Evolutionary conservation across 2,329 filamentous ascomycete genomes (phyloP).

Genomic region (Cladosporium sp.): DNA sequence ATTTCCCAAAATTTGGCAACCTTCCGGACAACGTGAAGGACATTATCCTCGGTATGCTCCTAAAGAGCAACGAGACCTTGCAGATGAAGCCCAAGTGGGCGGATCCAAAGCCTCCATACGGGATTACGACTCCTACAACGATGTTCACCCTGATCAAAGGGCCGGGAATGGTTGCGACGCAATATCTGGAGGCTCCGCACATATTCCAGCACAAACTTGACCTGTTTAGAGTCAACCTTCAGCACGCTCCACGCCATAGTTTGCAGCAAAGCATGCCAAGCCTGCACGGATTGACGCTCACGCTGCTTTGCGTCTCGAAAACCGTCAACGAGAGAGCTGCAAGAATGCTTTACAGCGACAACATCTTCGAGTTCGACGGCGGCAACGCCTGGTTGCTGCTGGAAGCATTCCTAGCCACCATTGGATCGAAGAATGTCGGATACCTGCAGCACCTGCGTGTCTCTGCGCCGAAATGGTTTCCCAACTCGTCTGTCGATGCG

Average conservation of each 20-base stretch:
- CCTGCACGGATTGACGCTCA: not conserved
- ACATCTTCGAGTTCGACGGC: not conserved
- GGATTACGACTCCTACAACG: too few species aligned
- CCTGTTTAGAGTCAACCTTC: too few species aligned
- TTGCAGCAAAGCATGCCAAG: too few species aligned
- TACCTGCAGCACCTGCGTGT: not conserved
- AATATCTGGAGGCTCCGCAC: too few species aligned
- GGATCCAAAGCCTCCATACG: too few species aligned
- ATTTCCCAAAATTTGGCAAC: not conserved
- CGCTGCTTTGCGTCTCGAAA: not conserved
- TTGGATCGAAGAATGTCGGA: not conserved
- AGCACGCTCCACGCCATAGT: too few species aligned
- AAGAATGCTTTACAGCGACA: not conserved
- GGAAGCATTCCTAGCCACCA: not conserved
- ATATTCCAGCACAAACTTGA: too few species aligned
- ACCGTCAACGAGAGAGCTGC: not conserved
- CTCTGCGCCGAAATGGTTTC: not conserved
- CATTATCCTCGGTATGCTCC: constrained; percentile 16
- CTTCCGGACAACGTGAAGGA: constrained; percentile 15
- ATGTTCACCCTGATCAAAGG: too few species aligned
- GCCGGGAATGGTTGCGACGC: too few species aligned
- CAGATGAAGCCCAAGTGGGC: not conserved
- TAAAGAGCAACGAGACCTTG: constrained; percentile 7
- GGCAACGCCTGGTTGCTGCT: not conserved
- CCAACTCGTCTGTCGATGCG: not conserved